Evolutionary conservation across 2,329 filamentous ascomycete genomes (phyloP).

Genomic region (Truncatella angustata): DNA sequence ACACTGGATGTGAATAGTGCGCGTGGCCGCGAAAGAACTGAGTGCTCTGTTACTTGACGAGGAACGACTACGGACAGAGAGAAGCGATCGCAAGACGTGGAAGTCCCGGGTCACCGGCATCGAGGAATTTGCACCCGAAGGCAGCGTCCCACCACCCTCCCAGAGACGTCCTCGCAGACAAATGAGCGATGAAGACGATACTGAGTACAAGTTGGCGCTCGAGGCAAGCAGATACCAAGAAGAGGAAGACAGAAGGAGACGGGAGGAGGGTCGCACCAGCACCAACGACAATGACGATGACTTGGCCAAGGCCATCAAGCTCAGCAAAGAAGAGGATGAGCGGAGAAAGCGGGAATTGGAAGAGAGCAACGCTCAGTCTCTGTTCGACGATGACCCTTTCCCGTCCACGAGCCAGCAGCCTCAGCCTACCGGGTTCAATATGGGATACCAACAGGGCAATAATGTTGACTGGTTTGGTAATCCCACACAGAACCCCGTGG

Average conservation of each 20-base stretch:
- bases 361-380: conserved; percentile 75
- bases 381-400: conserved; percentile 80
- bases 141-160: conserved; percentile 36
- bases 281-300: conserved; percentile 69
- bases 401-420: conserved; percentile 58
- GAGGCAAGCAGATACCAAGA: conserved; percentile 95
- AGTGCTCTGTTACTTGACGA: conserved; percentile 91
- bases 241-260: conserved; percentile 80
- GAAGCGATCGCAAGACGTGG: conserved; percentile 90
- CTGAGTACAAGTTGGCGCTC: conserved; percentile 85
- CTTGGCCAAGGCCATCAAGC: conserved; percentile 87
- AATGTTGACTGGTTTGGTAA: conserved; percentile 98
- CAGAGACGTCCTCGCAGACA: conserved; percentile 48
- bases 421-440: conserved; percentile 87
- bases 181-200: conserved; percentile 70
- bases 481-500: conserved; percentile 69
- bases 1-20: conserved; percentile 57
- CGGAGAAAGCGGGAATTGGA: conserved; percentile 83
- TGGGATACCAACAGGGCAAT: conserved; percentile 95
- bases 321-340: conserved; percentile 94
- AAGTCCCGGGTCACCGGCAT: conserved; percentile 94
- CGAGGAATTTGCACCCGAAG: conserved; percentile 68
- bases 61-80: conserved; percentile 84
- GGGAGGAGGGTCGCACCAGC: conserved; percentile 59
- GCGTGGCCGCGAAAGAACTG: conserved; percentile 92